Evolutionary conservation across 176 grass and related monocot species (phyloP), one percentile per base, ranked within the genome.

Genomic region (Triticum turgidum): DNA sequence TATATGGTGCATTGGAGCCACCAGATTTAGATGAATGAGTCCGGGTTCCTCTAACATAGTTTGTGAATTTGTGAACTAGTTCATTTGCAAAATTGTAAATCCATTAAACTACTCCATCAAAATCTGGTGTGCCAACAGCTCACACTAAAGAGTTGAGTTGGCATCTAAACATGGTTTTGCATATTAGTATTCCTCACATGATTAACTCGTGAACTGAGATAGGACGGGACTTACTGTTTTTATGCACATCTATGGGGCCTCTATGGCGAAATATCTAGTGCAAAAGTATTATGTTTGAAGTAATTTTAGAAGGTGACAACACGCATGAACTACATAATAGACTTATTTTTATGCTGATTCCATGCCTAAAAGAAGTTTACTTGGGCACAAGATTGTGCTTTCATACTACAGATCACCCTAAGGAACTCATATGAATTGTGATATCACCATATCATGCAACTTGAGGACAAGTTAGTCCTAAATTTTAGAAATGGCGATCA

Each of bases 121-220:
- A 70, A 80, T 32, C n/a, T 42, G 35, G 76, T 37, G 20, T 20
- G 58, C 20, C 18, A 65, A 71, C 59, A 86, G 37, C 52, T 63
- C 65, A 78, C 27, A 88, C 1, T 42, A 35, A 35, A 54, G 35
- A 76, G 33, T 56, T 76, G 7, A 76, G 51, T 42, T 68, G 29
- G 22, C 61, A 77, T 49, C 45, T 32, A 61, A 88, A 77, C 37
- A 83, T 65, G 58, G 58, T 76, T 49, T 65, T 65, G 54, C 38
- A 27, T 38, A 76, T 45, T 33, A 75, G 12, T 10, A 65, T 63
- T 49, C 38, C 4, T 24, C 58, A 65, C 32, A 21, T 5, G 42
- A 77, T 85, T 27, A 78, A 24, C 66, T 85, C n/a, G 42, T 66
- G 13, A 77, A 67, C 45, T 25, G 42, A 38, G 45, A 76, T 4